Conservation (phyloP, 306 rosid genomes). For the Boehmeria nivea region DNA sequence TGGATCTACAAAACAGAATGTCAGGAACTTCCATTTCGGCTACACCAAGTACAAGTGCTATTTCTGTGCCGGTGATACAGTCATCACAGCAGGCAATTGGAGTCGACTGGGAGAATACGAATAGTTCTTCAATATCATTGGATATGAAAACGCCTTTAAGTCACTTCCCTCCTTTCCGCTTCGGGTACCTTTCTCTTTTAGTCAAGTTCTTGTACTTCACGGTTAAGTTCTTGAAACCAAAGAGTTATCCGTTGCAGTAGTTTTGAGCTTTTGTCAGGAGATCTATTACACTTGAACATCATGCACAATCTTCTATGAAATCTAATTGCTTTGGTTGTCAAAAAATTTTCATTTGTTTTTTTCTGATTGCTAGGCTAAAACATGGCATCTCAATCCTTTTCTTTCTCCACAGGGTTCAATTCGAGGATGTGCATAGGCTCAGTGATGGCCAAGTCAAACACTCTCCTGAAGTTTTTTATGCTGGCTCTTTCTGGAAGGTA, state of each 20-base stretch:
- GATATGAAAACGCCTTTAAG: slow-evolving; percentile 94
- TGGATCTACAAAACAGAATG: slow-evolving; percentile 58
- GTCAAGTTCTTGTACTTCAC: no score
- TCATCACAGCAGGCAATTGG: slow-evolving; percentile 66
- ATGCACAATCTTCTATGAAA: background rate
- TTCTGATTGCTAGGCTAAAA: background rate
- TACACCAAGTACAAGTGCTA: slow-evolving; percentile 71
- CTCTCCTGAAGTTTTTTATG: slow-evolving; percentile 86
- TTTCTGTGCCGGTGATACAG: slow-evolving; percentile 76
- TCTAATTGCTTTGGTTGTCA: background rate
- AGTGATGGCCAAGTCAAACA: slow-evolving; percentile 98
- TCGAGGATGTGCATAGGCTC: slow-evolving; percentile 97
- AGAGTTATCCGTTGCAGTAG: background rate
- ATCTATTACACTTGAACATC: background rate
- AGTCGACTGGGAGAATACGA: slow-evolving; percentile 76
- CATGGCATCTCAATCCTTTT: slow-evolving; percentile 13
- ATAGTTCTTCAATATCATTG: slow-evolving; percentile 72
- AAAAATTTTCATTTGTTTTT: slow-evolving; percentile 1
- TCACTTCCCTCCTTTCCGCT: slow-evolving; percentile 97
- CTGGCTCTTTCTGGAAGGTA: slow-evolving; percentile 99
- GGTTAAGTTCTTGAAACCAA: background rate
- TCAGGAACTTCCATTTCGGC: slow-evolving; percentile 57
- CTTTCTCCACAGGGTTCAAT: slow-evolving; percentile 69
- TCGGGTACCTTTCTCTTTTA: slow-evolving; percentile 52
- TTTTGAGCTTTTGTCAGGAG: slow-evolving; percentile 4